These are phyloP conservation scores for Erysimum cheiranthoides DNA, from an alignment of 345 rosid species.

Conservation along the genomic window DNA sequence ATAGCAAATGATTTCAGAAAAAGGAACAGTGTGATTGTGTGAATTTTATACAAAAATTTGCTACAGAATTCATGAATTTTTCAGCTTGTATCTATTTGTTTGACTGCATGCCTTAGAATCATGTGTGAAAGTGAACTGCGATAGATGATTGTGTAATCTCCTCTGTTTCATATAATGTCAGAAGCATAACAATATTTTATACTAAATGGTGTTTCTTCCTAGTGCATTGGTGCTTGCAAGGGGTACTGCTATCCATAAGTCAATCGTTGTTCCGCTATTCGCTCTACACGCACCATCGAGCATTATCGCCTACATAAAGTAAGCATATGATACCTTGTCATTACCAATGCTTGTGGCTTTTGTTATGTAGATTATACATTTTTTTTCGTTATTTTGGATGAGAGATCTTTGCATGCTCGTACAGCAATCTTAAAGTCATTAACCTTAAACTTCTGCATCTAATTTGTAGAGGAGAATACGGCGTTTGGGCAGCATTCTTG, in stretches of 20 bases:
- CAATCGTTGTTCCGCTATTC: constrained; percentile 76
- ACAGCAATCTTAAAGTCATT: not conserved
- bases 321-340: constrained; percentile 21
- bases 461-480: constrained; percentile 82
- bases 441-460: constrained; percentile 20
- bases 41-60: not conserved
- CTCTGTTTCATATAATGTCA: not conserved
- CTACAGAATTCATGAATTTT: not conserved
- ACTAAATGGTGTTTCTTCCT: constrained; percentile 20
- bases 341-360: not conserved
- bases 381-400: not conserved
- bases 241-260: constrained; percentile 75
- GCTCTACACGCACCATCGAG: constrained; percentile 78
- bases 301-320: constrained; percentile 83
- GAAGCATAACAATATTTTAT: constrained; percentile 1
- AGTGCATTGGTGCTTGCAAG: constrained; percentile 71
- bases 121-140: not conserved
- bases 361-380: no score
- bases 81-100: not conserved
- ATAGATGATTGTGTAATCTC: not conserved
- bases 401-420: constrained; percentile 1
- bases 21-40: not conserved
- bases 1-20: not conserved
- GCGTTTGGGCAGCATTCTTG: constrained; percentile 81
- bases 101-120: not conserved